Conservation (phyloP, 352 stramenopile genomes). For the Phytophthora rubi region DNA sequence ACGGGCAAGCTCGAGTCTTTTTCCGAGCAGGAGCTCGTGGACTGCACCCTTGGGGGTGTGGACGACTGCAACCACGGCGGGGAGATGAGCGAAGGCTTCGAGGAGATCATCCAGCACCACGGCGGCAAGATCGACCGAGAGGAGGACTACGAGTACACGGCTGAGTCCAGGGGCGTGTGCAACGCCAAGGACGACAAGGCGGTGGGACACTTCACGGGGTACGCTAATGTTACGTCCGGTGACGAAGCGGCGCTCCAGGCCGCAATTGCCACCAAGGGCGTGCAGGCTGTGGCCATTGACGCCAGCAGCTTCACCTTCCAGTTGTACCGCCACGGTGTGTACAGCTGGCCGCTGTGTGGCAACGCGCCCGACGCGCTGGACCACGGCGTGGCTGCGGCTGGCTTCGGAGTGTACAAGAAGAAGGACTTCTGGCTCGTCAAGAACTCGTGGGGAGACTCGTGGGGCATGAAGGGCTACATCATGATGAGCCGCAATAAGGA, state of each 20-base stretch:
- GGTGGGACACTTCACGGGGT: slow-evolving; percentile 87
- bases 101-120: slow-evolving; percentile 92
- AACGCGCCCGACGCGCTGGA: slow-evolving; percentile 93
- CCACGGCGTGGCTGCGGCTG: slow-evolving; percentile 94
- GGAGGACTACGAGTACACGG: slow-evolving; percentile 95
- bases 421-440: slow-evolving; percentile 94
- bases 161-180: slow-evolving; percentile 90
- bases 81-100: slow-evolving; percentile 98
- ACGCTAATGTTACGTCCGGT: slow-evolving; percentile 68
- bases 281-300: slow-evolving; percentile 88
- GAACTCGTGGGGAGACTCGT: slow-evolving; percentile 92
- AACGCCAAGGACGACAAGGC: slow-evolving; percentile 76
- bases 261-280: slow-evolving; percentile 77
- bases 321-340: slow-evolving; percentile 78
- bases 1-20: slow-evolving; percentile 91
- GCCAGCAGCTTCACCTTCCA: slow-evolving; percentile 82
- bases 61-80: slow-evolving; percentile 96
- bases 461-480: slow-evolving; percentile 92
- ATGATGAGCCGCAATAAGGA: slow-evolving; percentile 83
- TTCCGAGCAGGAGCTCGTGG: slow-evolving; percentile 98
- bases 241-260: slow-evolving; percentile 84
- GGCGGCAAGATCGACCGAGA: slow-evolving; percentile 90
- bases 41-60: slow-evolving; percentile 95
- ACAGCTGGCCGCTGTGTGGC: slow-evolving; percentile 52
- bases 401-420: slow-evolving; percentile 89